Base-by-base conservation (phyloP, 2,329 filamentous ascomycete genomes). In the Cordyceps cicadae region DNA sequence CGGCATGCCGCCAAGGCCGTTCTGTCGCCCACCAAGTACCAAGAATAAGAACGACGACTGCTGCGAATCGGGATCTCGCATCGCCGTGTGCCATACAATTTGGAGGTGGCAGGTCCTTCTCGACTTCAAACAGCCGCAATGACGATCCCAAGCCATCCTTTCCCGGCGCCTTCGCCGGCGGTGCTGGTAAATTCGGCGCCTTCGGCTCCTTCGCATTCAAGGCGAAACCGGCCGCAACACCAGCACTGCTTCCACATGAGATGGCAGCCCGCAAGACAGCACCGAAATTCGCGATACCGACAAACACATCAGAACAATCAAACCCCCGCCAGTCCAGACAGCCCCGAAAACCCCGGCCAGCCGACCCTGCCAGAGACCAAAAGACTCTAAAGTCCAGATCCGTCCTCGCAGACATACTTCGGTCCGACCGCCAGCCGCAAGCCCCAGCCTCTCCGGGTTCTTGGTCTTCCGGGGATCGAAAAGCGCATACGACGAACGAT, bases 241-340 rank as follows among this genome's bases (percentile, higher is more conserved):
- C 67, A 37, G 66, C 66, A 2, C 66, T 77, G 43, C 69, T 77
- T 6, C 75, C 75, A 3, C 75, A 77, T 51, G 75, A 77, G 60
- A 54, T 65, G n/a, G 70, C 70, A 43, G 75, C 75, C 41, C 71
- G 72, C 11, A 59, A 68, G 55, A 69, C 66, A 54, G 67, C 45
- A 11, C 63, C 67, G 4, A 24, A 24, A 24, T 24, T 24, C 24
- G 46, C 65, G 9, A 57, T 63, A 29, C 56, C 64, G 21, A 62
- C 65, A 52, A 37, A 17, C 17, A n/a, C 37, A 3, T 3, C 55
- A 11, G 41, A 52, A 11, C 14, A 43, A 37, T 37, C 48, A 37
- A 54, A 11, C 54, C 8, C 54, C 24, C n/a, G 43, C 29, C 54
- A 24, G 6, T 9, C 56, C 29, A n/a, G 43, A 29, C 54, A 24